phyloP scores from a whole-genome alignment of 257 asterid species.

The Asclepias syriaca region DNA sequence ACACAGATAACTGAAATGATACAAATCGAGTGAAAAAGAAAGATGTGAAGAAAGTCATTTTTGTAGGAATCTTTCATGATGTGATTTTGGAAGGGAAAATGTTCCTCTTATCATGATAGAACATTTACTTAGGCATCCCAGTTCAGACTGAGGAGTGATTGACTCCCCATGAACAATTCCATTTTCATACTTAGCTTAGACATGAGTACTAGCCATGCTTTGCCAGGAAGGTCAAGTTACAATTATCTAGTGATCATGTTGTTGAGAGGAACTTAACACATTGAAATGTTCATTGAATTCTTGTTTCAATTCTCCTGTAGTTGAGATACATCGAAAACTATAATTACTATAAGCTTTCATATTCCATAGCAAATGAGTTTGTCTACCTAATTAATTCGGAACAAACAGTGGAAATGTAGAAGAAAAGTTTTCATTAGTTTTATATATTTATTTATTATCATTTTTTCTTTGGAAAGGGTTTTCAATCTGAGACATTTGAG shows the following conservation, averaged over 20 bases:
- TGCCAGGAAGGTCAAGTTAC: not conserved
- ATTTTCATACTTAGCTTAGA: not conserved
- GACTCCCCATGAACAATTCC: not conserved
- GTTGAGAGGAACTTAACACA: not conserved
- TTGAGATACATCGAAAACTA: not conserved
- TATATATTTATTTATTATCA: not conserved
- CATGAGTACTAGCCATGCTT: not conserved
- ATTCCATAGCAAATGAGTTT: not conserved
- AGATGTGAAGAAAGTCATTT: not conserved
- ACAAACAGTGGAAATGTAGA: not conserved
- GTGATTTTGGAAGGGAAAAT: not conserved
- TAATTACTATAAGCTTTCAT: not conserved
- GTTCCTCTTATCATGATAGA: not conserved
- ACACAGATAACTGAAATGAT: not conserved
- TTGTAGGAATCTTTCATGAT: too few species aligned
- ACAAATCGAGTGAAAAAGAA: not conserved
- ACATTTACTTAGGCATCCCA: not conserved
- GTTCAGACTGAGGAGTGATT: not conserved
- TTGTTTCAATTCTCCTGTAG: not conserved
- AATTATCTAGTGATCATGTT: not conserved
- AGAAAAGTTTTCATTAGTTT: not conserved
- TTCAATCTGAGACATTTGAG: not conserved
- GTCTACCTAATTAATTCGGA: not conserved
- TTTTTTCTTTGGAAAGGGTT: not conserved
- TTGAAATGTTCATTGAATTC: not conserved